A percentile compares a stretch with the other conserved stretches of the same genome.
Evolutionary conservation across 805 yeast genomes (phyloP).

Genomic region (Spathaspora girioi): DNA sequence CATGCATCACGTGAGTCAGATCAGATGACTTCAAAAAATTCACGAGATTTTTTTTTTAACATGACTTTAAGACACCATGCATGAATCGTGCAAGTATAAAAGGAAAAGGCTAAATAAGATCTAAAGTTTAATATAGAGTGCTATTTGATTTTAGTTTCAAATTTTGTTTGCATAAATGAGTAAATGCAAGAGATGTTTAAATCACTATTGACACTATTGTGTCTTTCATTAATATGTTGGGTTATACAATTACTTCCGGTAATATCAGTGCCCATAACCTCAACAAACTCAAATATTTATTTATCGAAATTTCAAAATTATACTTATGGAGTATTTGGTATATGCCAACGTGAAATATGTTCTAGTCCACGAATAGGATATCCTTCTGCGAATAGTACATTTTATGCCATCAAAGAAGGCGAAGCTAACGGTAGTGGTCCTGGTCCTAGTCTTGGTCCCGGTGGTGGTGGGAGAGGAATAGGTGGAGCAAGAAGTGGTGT

Average conservation of each 20-base stretch:
- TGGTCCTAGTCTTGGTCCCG: background rate
- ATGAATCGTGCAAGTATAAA: too few relatives aligned
- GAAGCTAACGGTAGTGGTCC: too few relatives aligned
- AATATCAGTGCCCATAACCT: slow-evolving; percentile 39
- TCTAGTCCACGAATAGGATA: slow-evolving; percentile 37
- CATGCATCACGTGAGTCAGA: too few relatives aligned
- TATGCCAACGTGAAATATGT: slow-evolving; percentile 29
- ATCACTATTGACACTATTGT: slow-evolving; percentile 24
- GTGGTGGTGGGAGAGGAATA: background rate
- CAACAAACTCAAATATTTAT: slow-evolving; percentile 20
- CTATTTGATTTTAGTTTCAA: too few relatives aligned
- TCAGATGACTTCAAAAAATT: too few relatives aligned
- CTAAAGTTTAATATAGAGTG: too few relatives aligned
- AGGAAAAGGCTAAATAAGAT: too few relatives aligned
- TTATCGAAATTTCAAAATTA: slow-evolving; percentile 29
- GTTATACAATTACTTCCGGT: slow-evolving; percentile 38
- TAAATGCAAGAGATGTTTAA: slow-evolving; percentile 20
- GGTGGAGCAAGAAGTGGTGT: background rate
- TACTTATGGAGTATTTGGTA: slow-evolving; percentile 44
- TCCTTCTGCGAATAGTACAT: slow-evolving; percentile 18
- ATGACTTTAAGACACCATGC: too few relatives aligned
- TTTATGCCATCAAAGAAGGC: slow-evolving; percentile 6
- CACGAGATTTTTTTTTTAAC: too few relatives aligned
- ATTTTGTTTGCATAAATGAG: too few relatives aligned
- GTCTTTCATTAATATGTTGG: slow-evolving; percentile 21